Evolutionary conservation across 306 rosid species (phyloP), one percentile per base, ranked within the genome.

Genomic region (Malus sylvestris): DNA sequence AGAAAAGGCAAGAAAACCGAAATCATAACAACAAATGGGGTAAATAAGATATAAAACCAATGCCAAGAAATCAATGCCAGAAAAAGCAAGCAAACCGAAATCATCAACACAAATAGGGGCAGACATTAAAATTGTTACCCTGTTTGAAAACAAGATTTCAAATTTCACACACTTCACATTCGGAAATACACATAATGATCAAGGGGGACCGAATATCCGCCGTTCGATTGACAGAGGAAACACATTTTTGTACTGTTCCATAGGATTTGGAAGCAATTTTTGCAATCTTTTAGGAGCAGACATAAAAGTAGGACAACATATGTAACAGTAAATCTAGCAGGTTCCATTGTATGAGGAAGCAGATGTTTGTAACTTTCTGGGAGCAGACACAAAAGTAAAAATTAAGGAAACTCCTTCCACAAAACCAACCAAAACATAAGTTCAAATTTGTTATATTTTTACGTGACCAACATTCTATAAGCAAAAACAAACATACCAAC

Each of bases 381-480:
- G 85, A 85, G 59, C 71, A 74, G 79, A 82, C 85, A 84, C 27
- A 71, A 73, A 83, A 82, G 91, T 88, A 77, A 38, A 78, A 82
- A 87, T 29, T 55, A 87, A 86, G 89, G 77, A 83, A 83, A 79
- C 67, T 22, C 76, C 82, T 85, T 81, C 63, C 69, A 74, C 60
- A 63, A n/a, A 9, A 55, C 78, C 83, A 71, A 86, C 73, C 62
- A 70, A 74, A 52, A 71, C 9, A 27, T 57, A 57, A 2, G 16
- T 57, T 40, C 64, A 30, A 59, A 40, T 29, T 55, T 4, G 27
- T 55, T 27, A 57, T n/a, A 68, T 42, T 57, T 23, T 12, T 52
- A 71, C 79, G 46, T 6, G 1, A 40, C 35, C 46, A 12, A 20
- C 55, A 45, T 45, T 49, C 62, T 44, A 58, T 13, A 27, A 70